Base-by-base conservation (phyloP, 2,329 filamentous ascomycete genomes). In the Tolypocladium amazonense region DNA sequence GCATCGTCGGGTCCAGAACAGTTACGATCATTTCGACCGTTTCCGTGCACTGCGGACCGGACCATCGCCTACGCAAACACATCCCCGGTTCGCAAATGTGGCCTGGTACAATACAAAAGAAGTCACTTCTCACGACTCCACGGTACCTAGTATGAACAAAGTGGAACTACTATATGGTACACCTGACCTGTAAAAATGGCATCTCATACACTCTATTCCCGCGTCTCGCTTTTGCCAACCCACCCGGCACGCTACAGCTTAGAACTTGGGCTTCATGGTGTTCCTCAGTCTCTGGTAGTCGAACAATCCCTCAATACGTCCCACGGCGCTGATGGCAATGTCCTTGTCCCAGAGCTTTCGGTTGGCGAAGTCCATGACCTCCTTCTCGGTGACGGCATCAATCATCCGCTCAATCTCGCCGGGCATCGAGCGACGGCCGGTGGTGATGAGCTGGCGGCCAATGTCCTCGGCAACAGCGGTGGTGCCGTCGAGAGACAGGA, bases 381-480 rank as follows among this genome's bases (percentile, higher is more conserved):
- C 91, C 83, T 95, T 95, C 78, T 92, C 92, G 65, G 91, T 91
- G 73, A 99, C 93, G 69, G 80, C 82, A 71, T 92, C 88, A 68
- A 99, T 91, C 67, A 88, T 86, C 70, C 90, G 87, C 86, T 99
- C 94, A 66, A 99, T 93, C 83, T 99, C 94, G 75, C 89, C 88
- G 62, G 94, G 90, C 73, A 81, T 87, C 85, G 95, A 88, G 66
- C 93, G 88, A 71, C 92, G 89, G 73, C 94, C 94, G 61, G 94
- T 97, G 72, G 92, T 97, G 80, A 99, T 87, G 78, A 99, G 92
- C 81, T 99, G 94, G 77, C 94, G 90, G 72, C 94, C 94, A 76
- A 99, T 96, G 75, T 99, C 94, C 83, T 99, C 94, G 63, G 94
- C 94, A 59, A 97, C 88, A 69, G 94, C 92, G 56, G 94, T 97